Percentiles rank a stretch among this genome's conserved stretches.
These are phyloP conservation scores for Leptographium radiaticola DNA, from an alignment of 2,329 filamentous ascomycete genomes.

Conservation along the genomic window DNA sequence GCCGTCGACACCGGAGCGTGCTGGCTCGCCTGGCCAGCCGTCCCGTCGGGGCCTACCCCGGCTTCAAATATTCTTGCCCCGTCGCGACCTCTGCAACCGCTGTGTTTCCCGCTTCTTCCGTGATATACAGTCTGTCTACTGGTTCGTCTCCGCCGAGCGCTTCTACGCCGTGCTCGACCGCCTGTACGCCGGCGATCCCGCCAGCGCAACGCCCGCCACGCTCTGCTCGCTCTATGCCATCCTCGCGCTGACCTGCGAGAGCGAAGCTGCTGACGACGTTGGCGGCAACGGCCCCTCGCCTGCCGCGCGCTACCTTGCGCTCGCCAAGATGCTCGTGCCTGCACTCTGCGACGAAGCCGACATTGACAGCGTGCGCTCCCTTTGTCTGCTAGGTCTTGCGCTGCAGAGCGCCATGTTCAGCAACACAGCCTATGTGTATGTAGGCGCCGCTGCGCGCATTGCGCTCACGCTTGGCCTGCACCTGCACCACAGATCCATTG, in stretches of 20 bases:
- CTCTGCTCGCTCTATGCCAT: conserved; percentile 16
- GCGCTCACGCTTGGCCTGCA: conserved; percentile 16
- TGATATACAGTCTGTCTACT: conserved; percentile 17
- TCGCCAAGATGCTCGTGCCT: conserved; percentile 14
- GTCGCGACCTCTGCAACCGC: conserved; percentile 16
- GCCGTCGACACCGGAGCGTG: conserved; percentile 5
- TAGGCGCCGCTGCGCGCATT: conserved; percentile 15
- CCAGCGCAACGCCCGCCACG: conserved; percentile 13
- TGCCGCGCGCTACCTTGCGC: conserved; percentile 12
- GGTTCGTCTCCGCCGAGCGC: conserved; percentile 16
- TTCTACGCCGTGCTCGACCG: conserved; percentile 15
- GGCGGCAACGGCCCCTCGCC: conserved; percentile 6
- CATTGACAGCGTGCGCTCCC: conserved; percentile 14
- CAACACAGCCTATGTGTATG: conserved; percentile 16
- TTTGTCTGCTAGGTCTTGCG: conserved; percentile 15
- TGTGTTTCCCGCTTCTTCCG: conserved; percentile 16
- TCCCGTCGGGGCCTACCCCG: neutral
- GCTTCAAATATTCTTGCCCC: conserved; percentile 14
- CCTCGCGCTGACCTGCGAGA: conserved; percentile 16
- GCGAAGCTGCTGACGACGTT: conserved; percentile 10
- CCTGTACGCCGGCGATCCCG: conserved; percentile 14
- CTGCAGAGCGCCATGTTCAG: conserved; percentile 14
- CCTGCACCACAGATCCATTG: conserved; percentile 10
- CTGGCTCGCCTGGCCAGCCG: too few relatives aligned
- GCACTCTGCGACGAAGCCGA: conserved; percentile 16